phyloP scores from a whole-genome alignment of 129 eudicot species.

The Heracleum sosnowskyi region DNA sequence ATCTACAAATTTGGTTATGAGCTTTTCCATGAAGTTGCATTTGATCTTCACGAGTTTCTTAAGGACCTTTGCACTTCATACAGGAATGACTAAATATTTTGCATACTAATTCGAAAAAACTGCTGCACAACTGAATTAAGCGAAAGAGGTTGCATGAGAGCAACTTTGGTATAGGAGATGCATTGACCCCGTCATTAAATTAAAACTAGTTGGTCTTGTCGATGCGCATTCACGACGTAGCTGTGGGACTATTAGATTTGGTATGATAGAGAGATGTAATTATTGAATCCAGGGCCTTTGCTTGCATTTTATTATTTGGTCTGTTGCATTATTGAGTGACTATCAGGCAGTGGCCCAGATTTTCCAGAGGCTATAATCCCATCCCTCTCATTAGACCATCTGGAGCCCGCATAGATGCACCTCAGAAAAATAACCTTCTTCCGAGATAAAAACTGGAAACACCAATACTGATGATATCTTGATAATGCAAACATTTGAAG shows the following conservation, averaged over 20 bases:
- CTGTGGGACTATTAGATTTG: neutral
- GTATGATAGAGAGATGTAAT: neutral
- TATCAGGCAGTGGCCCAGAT: neutral
- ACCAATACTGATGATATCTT: neutral
- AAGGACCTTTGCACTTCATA: neutral
- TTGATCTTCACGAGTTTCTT: neutral
- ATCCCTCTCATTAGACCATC: neutral
- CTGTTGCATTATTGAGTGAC: neutral
- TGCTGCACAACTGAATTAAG: neutral
- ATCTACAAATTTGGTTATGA: neutral
- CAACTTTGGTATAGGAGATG: neutral
- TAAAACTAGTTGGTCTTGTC: neutral
- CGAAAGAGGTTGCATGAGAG: neutral
- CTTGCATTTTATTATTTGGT: slow-evolving; percentile 3
- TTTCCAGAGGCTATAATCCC: neutral
- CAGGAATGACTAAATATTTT: neutral
- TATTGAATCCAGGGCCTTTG: neutral
- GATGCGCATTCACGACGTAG: neutral
- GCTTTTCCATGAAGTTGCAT: neutral
- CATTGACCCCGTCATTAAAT: neutral
- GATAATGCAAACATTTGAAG: neutral
- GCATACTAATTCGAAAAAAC: neutral
- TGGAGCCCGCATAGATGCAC: neutral
- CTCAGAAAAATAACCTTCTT: neutral
- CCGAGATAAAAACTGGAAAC: neutral